Evolutionary conservation across 148 eudicot species (phyloP).

Genomic region (Diospyros kaki): DNA sequence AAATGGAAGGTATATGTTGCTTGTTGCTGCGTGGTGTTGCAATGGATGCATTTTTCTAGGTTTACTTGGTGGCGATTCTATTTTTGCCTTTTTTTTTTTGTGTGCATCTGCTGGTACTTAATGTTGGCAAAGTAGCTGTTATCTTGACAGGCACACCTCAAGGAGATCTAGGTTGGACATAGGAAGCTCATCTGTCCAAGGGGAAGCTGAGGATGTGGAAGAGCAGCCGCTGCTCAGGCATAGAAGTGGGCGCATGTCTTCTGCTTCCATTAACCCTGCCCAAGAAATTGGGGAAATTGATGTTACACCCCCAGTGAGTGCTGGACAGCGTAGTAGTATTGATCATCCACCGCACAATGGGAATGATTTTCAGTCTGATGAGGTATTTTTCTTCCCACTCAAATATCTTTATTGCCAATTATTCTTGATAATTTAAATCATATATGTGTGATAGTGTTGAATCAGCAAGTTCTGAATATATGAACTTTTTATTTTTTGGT

Average conservation of each 20-base stretch:
- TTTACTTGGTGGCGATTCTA: slow-evolving; percentile 1
- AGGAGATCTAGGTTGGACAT: slow-evolving; percentile 45
- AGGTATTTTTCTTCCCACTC: slow-evolving; percentile 34
- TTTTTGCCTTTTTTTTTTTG: not conserved
- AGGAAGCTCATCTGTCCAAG: slow-evolving; percentile 61
- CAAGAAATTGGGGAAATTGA: slow-evolving; percentile 43
- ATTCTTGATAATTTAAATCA: not conserved
- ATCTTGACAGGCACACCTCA: slow-evolving; percentile 21
- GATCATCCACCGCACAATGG: slow-evolving; percentile 30
- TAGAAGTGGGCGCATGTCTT: slow-evolving; percentile 57
- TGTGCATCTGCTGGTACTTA: slow-evolving; percentile 7
- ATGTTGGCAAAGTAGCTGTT: slow-evolving; percentile 17
- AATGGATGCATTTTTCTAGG: not conserved
- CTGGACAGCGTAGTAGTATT: slow-evolving; percentile 30
- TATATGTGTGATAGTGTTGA: not conserved
- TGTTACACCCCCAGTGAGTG: slow-evolving; percentile 46
- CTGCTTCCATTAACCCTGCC: slow-evolving; percentile 34
- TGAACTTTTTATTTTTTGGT: not conserved
- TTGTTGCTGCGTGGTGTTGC: not conserved
- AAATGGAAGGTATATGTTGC: slow-evolving; percentile 47
- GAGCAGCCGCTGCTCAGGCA: slow-evolving; percentile 77
- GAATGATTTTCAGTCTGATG: slow-evolving; percentile 54
- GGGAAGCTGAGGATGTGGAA: slow-evolving; percentile 74
- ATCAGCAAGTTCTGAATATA: not conserved
- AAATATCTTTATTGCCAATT: not conserved